Evolutionary conservation across 257 asterid species (phyloP), one percentile per base, ranked within the genome.

Genomic region (Ligustrum vulgare): DNA sequence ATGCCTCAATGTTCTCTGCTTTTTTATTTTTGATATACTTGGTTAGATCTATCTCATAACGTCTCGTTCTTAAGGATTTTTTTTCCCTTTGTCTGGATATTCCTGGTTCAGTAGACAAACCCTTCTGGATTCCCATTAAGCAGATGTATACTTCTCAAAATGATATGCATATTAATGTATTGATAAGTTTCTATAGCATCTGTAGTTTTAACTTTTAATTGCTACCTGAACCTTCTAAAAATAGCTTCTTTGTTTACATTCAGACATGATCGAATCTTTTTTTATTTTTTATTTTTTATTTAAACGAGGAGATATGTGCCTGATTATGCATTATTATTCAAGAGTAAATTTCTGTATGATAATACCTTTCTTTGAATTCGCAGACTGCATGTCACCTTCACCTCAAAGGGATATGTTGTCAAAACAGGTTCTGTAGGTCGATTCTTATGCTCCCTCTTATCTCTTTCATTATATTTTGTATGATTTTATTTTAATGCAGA

Each of bases 341-440:
- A 39, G 64, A 39, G 49, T 41, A 41, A 10, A 41, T 41, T 11
- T 41, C 49, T 15, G 3, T 41, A 41, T 41, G 45, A 41, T 10
- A 41, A 41, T 11, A 51, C 45, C 20, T 3, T 72, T 67, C 72
- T 77, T 39, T 71, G 58, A 58, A 74, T 84, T 81, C 4, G 75
- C 91, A 90, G 97, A 78, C 54, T 72, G 56, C 56, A 69, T 41
- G 76, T 82, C 78, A 18, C 83, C 76, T 75, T 79, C 91, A 39
- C 80, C 89, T 67, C 86, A 71, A 68, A 80, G 43, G 80, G 93
- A 82, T 74, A 81, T 78, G 70, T 83, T 76, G 36, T 65, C 83
- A 0, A 79, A 81, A 76, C 86, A 77, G 94, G 97, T 88, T 70
- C 58, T 34, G 36, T 20, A 13, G 45, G 49, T 69, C 23, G 10